These are phyloP conservation scores for Cercospora zeina DNA, from an alignment of 2,329 filamentous ascomycete genomes.

Conservation along the genomic window DNA sequence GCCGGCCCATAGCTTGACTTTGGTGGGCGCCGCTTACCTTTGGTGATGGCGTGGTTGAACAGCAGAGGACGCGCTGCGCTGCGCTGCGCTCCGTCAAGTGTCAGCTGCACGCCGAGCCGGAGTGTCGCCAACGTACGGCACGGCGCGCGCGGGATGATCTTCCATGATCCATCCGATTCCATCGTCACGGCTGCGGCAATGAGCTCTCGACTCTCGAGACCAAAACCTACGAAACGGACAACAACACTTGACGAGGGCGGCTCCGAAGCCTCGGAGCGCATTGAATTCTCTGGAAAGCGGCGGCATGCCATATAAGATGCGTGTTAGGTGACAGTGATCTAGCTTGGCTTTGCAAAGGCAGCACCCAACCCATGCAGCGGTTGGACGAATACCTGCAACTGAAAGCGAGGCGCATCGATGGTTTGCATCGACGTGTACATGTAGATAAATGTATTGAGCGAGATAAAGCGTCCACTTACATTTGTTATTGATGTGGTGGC, in stretches of 20 bases:
- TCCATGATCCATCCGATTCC: neutral
- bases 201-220: constrained; percentile 6
- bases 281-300: neutral
- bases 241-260: constrained; percentile 15
- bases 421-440: no score
- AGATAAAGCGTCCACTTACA: neutral
- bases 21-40: neutral
- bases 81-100: neutral
- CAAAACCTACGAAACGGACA: neutral
- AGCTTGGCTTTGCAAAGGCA: neutral
- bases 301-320: neutral
- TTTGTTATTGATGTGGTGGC: neutral
- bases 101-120: neutral
- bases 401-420: neutral
- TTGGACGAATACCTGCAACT: neutral
- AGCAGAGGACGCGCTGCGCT: neutral
- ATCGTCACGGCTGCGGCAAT: constrained; percentile 1
- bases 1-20: no score
- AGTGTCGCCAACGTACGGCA: constrained; percentile 2
- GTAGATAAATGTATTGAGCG: neutral
- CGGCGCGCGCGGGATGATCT: neutral
- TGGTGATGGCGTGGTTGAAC: constrained; percentile 1
- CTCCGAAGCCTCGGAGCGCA: neutral
- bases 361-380: neutral
- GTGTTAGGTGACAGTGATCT: neutral